These are phyloP conservation scores for Psilocybe sp. DNA, from an alignment of 768 basidiomycete genomes.

Conservation along the genomic window DNA sequence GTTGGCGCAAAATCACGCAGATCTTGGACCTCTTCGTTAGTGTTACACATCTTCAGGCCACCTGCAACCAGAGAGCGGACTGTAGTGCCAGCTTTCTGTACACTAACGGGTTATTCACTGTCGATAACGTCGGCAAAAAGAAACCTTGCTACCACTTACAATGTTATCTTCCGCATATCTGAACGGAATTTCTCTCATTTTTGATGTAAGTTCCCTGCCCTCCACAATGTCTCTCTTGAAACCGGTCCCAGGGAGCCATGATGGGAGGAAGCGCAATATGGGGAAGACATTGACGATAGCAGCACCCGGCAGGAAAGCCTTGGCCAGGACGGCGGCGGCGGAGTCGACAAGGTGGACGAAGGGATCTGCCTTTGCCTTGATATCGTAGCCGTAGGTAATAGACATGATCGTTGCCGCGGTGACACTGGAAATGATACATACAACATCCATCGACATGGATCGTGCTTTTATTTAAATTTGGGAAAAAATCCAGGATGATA, in stretches of 20 bases:
- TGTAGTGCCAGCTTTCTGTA: too few relatives aligned
- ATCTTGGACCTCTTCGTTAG: too few relatives aligned
- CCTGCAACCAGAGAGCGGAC: too few relatives aligned
- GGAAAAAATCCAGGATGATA: background rate
- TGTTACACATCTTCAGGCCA: too few relatives aligned
- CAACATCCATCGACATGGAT: background rate
- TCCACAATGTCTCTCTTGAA: background rate
- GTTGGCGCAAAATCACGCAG: too few relatives aligned
- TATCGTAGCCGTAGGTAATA: conserved; percentile 2
- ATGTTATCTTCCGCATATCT: background rate
- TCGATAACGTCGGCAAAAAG: too few relatives aligned
- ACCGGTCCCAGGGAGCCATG: conserved; percentile 6
- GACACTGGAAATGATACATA: background rate
- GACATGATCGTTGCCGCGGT: conserved; percentile 6
- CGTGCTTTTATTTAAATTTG: background rate
- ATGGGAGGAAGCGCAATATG: conserved; percentile 3
- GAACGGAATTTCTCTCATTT: background rate
- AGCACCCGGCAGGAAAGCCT: background rate
- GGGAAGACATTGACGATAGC: conserved; percentile 4
- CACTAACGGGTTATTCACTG: too few relatives aligned
- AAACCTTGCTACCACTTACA: background rate
- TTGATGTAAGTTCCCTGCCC: too few relatives aligned
- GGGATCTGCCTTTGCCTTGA: conserved; percentile 1
- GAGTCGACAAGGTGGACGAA: conserved; percentile 6
- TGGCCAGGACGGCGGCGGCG: background rate